Conservation (phyloP, 495 filamentous ascomycete species). For the Friedmanniomyces simplex region DNA sequence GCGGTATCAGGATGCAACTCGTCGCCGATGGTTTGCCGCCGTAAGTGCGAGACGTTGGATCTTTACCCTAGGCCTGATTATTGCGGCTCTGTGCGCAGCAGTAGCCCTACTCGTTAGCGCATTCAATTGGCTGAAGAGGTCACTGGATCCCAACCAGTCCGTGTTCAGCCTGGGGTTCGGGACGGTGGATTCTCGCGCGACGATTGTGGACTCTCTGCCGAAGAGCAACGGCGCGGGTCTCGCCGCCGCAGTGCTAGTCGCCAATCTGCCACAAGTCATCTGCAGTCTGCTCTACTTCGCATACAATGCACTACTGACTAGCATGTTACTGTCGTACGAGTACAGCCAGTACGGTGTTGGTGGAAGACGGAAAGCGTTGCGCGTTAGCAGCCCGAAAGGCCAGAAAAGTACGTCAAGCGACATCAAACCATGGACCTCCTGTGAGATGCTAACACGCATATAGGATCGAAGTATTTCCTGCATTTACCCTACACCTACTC, state of each 20-base stretch:
- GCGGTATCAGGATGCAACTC: background rate
- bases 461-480: constrained; percentile 13
- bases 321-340: constrained; percentile 35
- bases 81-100: background rate
- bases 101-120: background rate
- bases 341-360: constrained; percentile 9
- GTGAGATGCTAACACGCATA: constrained; percentile 1
- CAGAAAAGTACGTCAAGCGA: background rate
- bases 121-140: background rate
- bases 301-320: constrained; percentile 34
- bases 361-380: constrained; percentile 5
- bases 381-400: background rate
- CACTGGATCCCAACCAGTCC: background rate
- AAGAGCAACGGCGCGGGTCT: constrained; percentile 2
- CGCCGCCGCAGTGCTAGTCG: constrained; percentile 21
- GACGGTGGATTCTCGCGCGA: constrained; percentile 7
- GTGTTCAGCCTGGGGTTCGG: background rate
- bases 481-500: constrained; percentile 11
- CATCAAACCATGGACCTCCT: background rate
- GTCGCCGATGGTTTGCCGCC: constrained; percentile 5
- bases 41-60: background rate
- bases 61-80: background rate
- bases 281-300: constrained; percentile 37
- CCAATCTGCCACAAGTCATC: constrained; percentile 38
- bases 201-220: constrained; percentile 6